A percentile compares a stretch with the other conserved stretches of the same genome.
Evolutionary conservation across 768 basidiomycete genomes (phyloP).

Genomic region (Tulasnella sp.): DNA sequence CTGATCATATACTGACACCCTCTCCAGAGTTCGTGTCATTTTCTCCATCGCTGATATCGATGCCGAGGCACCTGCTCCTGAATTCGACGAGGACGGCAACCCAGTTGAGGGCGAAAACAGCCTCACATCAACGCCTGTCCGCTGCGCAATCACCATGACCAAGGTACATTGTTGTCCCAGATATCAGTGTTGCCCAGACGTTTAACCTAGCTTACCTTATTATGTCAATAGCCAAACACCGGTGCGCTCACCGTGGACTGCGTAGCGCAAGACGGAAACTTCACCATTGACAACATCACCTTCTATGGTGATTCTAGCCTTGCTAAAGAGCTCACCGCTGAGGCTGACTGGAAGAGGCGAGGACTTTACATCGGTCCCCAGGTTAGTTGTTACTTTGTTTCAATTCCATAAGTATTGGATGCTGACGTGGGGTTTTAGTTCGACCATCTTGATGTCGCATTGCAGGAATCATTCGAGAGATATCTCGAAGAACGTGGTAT

Average conservation of each 20-base stretch:
- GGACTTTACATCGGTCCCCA: conserved; percentile 88
- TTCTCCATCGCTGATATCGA: conserved; percentile 90
- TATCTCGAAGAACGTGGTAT: conserved; percentile 86
- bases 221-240: conserved; percentile 32
- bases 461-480: conserved; percentile 87
- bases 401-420: neutral
- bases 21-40: conserved; percentile 65
- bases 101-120: conserved; percentile 31
- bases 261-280: conserved; percentile 56
- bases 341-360: conserved; percentile 88
- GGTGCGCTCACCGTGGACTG: conserved; percentile 73
- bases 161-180: conserved; percentile 40
- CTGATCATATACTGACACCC: neutral
- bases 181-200: conserved; percentile 1
- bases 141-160: conserved; percentile 68
- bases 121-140: conserved; percentile 31
- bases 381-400: conserved; percentile 29
- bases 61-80: conserved; percentile 26
- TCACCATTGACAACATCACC: conserved; percentile 80
- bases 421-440: conserved; percentile 38
- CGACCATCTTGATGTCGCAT: conserved; percentile 69
- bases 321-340: conserved; percentile 65
- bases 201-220: neutral
- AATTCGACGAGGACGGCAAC: conserved; percentile 22
- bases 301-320: conserved; percentile 63